phyloP scores from a whole-genome alignment of 1,284 basidiomycete genomes.

The Malassezia furfur region DNA sequence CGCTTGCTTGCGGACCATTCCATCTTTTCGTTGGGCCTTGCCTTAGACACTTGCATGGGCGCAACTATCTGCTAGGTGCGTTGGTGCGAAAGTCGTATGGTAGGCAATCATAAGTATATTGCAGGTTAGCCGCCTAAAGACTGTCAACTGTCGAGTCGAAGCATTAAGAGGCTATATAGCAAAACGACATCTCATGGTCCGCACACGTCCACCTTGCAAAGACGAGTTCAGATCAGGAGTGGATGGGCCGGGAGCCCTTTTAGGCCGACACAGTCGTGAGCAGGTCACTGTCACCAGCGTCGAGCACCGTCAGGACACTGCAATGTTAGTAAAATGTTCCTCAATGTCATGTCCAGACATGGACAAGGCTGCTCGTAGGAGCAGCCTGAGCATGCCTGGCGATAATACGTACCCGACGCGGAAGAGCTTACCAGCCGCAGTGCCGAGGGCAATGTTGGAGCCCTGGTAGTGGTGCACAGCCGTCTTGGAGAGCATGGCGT shows the following conservation, averaged over 20 bases:
- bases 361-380: too few relatives aligned
- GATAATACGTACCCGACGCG: constrained; percentile 71
- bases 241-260: constrained; percentile 1
- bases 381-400: too few relatives aligned
- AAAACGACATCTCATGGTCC: constrained; percentile 1
- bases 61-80: too few relatives aligned
- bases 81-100: too few relatives aligned
- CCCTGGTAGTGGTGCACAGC: constrained; percentile 87
- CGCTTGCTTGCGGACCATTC: too few relatives aligned
- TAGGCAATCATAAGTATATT: constrained; percentile 12
- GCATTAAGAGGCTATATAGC: not conserved
- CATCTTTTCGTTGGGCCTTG: too few relatives aligned
- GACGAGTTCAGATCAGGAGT: too few relatives aligned
- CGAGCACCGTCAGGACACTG: constrained; percentile 85
- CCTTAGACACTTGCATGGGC: too few relatives aligned
- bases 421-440: constrained; percentile 98
- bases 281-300: constrained; percentile 94
- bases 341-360: not conserved
- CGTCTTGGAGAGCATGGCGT: constrained; percentile 95
- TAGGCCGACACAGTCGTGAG: constrained; percentile 49
- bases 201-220: too few relatives aligned
- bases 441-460: constrained; percentile 94
- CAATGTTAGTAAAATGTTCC: constrained; percentile 5
- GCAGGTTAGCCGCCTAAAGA: constrained; percentile 3
- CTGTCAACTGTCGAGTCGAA: constrained; percentile 2